Base-by-base conservation (phyloP, 2,329 filamentous ascomycete species). In the Scedosporium apiospermum region DNA sequence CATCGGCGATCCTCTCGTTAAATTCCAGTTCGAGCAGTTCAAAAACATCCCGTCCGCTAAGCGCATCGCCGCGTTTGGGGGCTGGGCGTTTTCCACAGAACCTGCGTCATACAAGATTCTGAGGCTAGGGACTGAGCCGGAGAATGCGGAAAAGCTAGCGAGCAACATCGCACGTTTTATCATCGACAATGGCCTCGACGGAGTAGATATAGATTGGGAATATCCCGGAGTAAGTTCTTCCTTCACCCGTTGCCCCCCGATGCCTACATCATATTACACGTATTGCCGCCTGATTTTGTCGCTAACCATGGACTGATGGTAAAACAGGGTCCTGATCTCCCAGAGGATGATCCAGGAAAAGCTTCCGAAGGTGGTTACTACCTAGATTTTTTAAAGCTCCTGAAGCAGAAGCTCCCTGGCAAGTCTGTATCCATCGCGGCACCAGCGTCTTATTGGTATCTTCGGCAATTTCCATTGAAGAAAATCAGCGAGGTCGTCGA, bases 121-220 rank as follows among this genome's bases (percentile, higher is more conserved):
- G 30, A 69, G 72, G 0, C 64, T 72, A 5, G 73, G 69, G 1
- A 67, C 70, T 30, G 21, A 57, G 10, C 30, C 58, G 34, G 66
- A 69, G 1, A 81, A 82, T 63, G 71, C 76, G 0, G 64, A 68
- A 6, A 73, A 27, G 16, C 73, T 81, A 46, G 67, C 71, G 6
- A 64, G 69, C 16, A 75, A 76, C 65, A 63, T 77, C 51, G 66
- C 73, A 63, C 62, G 74, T 21, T 76, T 82, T 65, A 14, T 80
- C 58, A 67, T 73, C 23, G 55, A 79, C 41, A 51, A 78, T 26
- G 66, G 68, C 3, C 66, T 80, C 0, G 77, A 80, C 57, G 78
- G 78, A 0, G 68, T 80, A 10, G 77, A 80, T 57, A 67, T 79
- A 46, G 77, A 80, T 65, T 82, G 78, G 79, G 78, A 79, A 62